phyloP scores from a whole-genome alignment of 2,329 filamentous ascomycete species.

The Diaporthe sp. region DNA sequence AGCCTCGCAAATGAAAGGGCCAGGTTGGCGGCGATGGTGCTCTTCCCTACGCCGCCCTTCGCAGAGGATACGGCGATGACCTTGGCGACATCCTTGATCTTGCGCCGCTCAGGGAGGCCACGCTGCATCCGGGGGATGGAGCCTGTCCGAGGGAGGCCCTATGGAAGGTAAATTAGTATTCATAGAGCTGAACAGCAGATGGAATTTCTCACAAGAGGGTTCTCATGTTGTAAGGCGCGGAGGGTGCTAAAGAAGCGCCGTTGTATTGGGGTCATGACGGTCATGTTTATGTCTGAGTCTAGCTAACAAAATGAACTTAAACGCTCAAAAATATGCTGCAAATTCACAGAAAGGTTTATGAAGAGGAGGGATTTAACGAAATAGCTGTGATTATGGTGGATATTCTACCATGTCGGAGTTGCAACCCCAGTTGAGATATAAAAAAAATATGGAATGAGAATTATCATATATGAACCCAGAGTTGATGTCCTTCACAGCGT shows the following conservation, averaged over 20 bases:
- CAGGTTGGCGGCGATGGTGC: slow-evolving; percentile 91
- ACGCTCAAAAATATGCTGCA: background rate
- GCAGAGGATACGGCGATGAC: slow-evolving; percentile 98
- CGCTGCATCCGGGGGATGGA: slow-evolving; percentile 82
- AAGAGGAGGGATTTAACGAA: background rate
- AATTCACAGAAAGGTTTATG: background rate
- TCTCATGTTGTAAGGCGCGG: slow-evolving; percentile 79
- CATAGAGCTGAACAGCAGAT: background rate
- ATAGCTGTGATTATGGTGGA: background rate
- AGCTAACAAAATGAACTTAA: background rate
- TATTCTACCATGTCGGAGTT: background rate
- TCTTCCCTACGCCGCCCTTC: slow-evolving; percentile 98
- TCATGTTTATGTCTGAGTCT: slow-evolving; percentile 40
- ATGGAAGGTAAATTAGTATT: background rate
- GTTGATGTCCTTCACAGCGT: background rate
- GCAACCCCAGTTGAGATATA: background rate
- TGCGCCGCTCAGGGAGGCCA: slow-evolving; percentile 83
- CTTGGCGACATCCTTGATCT: slow-evolving; percentile 87
- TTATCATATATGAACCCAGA: background rate
- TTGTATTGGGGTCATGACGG: slow-evolving; percentile 36
- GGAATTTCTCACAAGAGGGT: slow-evolving; percentile 77
- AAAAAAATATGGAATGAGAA: background rate
- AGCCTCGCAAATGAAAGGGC: slow-evolving; percentile 87
- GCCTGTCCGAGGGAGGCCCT: slow-evolving; percentile 89
- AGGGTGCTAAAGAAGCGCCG: slow-evolving; percentile 65